These are phyloP conservation scores for Juglanconis sp. DNA, from an alignment of 2,329 filamentous ascomycete species.

Conservation along the genomic window DNA sequence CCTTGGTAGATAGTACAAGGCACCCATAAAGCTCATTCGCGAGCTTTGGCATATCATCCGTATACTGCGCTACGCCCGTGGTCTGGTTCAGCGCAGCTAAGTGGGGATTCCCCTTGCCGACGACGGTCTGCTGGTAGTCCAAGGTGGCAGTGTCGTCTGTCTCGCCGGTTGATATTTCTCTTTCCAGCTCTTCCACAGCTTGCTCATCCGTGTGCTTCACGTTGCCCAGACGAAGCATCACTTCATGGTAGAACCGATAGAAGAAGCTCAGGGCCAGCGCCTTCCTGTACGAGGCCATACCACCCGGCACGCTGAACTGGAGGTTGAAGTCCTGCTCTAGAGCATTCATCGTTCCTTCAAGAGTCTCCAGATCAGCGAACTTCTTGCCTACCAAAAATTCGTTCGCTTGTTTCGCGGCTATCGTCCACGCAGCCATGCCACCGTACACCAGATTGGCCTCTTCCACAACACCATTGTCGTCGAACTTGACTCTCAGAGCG, in stretches of 20 bases:
- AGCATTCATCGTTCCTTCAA: slow-evolving; percentile 86
- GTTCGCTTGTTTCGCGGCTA: slow-evolving; percentile 78
- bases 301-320: slow-evolving; percentile 85
- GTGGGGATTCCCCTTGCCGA: slow-evolving; percentile 84
- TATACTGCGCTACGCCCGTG: slow-evolving; percentile 93
- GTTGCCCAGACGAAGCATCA: slow-evolving; percentile 59
- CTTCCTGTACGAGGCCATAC: slow-evolving; percentile 95
- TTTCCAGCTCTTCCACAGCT: slow-evolving; percentile 78
- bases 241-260: slow-evolving; percentile 93
- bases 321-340: slow-evolving; percentile 89
- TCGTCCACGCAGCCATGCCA: slow-evolving; percentile 89
- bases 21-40: slow-evolving; percentile 88
- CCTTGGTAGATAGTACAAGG: slow-evolving; percentile 81
- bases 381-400: slow-evolving; percentile 73
- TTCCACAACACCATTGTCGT: slow-evolving; percentile 66
- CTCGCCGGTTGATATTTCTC: slow-evolving; percentile 74
- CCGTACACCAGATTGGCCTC: slow-evolving; percentile 83
- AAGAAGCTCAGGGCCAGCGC: slow-evolving; percentile 90
- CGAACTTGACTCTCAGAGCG: slow-evolving; percentile 72
- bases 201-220: slow-evolving; percentile 60
- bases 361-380: slow-evolving; percentile 74
- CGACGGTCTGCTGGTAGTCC: slow-evolving; percentile 76
- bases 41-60: slow-evolving; percentile 84
- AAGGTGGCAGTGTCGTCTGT: slow-evolving; percentile 73
- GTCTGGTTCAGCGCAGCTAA: slow-evolving; percentile 90